These are phyloP conservation scores for Biancaea sappan DNA, from an alignment of 306 rosid species.

Conservation along the genomic window DNA sequence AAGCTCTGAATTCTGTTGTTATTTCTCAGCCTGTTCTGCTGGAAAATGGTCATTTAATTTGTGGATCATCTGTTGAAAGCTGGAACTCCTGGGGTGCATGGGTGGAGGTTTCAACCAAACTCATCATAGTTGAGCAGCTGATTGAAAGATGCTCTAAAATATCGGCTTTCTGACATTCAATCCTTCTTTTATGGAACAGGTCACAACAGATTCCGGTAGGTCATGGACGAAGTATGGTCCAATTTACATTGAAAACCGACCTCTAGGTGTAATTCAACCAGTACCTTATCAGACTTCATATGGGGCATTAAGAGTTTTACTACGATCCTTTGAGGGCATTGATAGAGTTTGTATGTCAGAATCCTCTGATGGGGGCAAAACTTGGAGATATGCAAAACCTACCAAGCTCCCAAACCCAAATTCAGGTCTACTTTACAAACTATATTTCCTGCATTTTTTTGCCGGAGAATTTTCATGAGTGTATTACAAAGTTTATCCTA, in stretches of 20 bases:
- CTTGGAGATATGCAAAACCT: conserved; percentile 75
- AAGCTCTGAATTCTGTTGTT: conserved; percentile 25
- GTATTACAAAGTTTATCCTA: conserved; percentile 12
- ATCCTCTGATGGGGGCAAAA: conserved; percentile 76
- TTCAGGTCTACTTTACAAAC: conserved; percentile 60
- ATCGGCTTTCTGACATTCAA: conserved; percentile 34
- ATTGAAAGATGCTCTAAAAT: conserved; percentile 25
- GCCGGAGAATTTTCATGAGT: conserved; percentile 17
- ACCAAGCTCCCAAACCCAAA: conserved; percentile 92
- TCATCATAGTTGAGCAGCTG: conserved; percentile 24
- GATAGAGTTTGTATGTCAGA: conserved; percentile 76
- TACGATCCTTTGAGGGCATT: conserved; percentile 72
- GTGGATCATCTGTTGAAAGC: conserved; percentile 98
- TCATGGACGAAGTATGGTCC: conserved; percentile 93
- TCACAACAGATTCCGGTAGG: conserved; percentile 62
- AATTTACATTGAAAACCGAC: conserved; percentile 63
- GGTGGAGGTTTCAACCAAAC: conserved; percentile 68
- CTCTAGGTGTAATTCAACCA: conserved; percentile 91
- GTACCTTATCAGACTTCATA: conserved; percentile 78
- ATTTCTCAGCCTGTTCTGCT: conserved; percentile 82
- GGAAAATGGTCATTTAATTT: conserved; percentile 69
- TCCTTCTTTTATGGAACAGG: conserved; percentile 48
- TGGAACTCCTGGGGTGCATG: conserved; percentile 99
- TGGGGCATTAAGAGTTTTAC: conserved; percentile 73
- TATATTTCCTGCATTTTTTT: conserved; percentile 13